Percentiles rank a stretch among this genome's conserved stretches.
These are phyloP conservation scores for Serendipita vermifera DNA, from an alignment of 768 basidiomycete genomes.

Conservation along the genomic window DNA sequence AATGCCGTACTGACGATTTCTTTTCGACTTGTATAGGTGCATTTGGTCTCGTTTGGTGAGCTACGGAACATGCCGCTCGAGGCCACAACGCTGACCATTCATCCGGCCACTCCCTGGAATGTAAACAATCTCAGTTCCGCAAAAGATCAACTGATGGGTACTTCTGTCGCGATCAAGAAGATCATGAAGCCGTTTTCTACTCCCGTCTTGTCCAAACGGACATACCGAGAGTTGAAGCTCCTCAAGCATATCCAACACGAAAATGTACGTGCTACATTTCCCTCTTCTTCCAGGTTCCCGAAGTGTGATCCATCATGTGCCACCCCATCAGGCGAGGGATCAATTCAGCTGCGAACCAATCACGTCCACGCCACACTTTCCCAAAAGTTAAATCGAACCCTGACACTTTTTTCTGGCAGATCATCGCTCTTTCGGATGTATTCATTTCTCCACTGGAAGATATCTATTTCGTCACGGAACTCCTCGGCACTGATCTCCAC, in stretches of 20 bases:
- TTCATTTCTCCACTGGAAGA: conserved; percentile 70
- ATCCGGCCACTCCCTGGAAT: conserved; percentile 8
- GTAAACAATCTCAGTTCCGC: conserved; percentile 44
- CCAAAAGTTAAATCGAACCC: too few species aligned
- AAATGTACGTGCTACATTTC: conserved; percentile 41
- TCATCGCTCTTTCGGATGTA: conserved; percentile 83
- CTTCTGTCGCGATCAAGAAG: conserved; percentile 95
- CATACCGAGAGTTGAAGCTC: conserved; percentile 86
- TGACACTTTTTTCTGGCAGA: conserved; percentile 30
- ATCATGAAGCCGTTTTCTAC: conserved; percentile 94
- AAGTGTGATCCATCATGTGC: too few species aligned
- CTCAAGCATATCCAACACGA: conserved; percentile 80
- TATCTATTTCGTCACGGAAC: conserved; percentile 78
- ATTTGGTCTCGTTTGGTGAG: conserved; percentile 83
- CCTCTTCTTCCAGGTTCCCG: not conserved
- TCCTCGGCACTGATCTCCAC: conserved; percentile 96
- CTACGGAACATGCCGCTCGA: conserved; percentile 13
- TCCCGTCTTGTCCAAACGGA: conserved; percentile 80
- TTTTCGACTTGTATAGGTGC: conserved; percentile 37
- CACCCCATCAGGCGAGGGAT: too few species aligned
- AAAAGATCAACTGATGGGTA: conserved; percentile 68
- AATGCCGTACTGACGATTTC: not conserved
- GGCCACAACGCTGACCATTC: conserved; percentile 8
- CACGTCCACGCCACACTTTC: not conserved
- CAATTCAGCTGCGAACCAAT: not conserved